Base-by-base conservation (phyloP, 306 rosid species). In the Castanea sativa region DNA sequence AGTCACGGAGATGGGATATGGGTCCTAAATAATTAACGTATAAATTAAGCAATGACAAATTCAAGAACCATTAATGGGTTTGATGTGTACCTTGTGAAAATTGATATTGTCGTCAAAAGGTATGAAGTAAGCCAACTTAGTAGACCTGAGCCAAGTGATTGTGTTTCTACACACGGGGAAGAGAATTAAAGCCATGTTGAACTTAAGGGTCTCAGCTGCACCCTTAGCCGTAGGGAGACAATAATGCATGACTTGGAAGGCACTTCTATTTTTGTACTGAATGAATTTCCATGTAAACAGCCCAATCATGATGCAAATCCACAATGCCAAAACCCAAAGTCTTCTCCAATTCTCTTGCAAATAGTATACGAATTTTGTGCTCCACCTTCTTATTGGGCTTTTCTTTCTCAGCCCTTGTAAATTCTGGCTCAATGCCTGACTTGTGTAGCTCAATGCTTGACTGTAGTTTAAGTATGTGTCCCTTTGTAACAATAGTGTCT, bases 71-170 rank as follows among this genome's bases (percentile, higher is more conserved):
- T 30, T 19, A 49, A 27, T 25, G 10, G 16, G 65, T 45, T 58
- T 51, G 23, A 20, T 74, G 78, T 65, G 74, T 87, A 96, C 99
- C 99, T 96, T 96, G 69, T 96, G 99, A 84, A 96, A 91, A 88
- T 96, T 96, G 86, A 96, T 96, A 84, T 93, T 96, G 92, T 96
- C 99, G 83, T 96, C 98, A 77, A 96, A 96, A 59, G 98, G 99
- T 55, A 96, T 76, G 83, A 84, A 55, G 78, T 68, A 73, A 10
- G 89, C 88, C 64, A 93, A 79, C 88, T 79, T 86, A 70, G 99
- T 93, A 76, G 92, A 87, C 86, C 99, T 86, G 69, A 96, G 92
- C 97, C 97, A 87, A 71, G 99, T 96, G 85, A 96, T 93, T 86
- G 89, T 87, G 85, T 96, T 96, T 86, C 99, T 89, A 74, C 99